Base-by-base conservation (phyloP, 306 rosid species). In the Hippophae gyantsensis region DNA sequence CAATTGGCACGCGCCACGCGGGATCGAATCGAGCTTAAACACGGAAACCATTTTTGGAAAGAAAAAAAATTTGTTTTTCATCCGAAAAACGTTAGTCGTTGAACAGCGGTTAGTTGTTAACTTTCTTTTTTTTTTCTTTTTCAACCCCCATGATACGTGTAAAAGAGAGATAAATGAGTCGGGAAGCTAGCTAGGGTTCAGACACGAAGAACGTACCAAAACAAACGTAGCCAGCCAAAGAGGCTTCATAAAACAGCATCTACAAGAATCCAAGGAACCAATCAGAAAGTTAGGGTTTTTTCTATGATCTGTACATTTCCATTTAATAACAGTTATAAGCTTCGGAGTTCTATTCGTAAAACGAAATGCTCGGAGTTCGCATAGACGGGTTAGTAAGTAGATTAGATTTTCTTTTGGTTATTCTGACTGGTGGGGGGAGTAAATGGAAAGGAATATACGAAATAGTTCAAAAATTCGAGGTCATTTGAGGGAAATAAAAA, bases 161-260 rank as follows among this genome's bases (percentile, higher is more conserved):
- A 54, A 26, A 65, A 53, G 8, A 23, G 5, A 45, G 25, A 59
- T 45, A 42, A 10, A 50, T 13, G 54, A 55, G 11, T 8, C 60
- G 59, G 67, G 66, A 51, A 67, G 14, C 10, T 13, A 47, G 43
- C 52, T 76, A 81, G 85, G 89, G 84, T 76, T 82, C 57, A 56
- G 63, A 58, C 68, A 48, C 43, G 57, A 41, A 72, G 48, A 46
- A 61, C 85, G 55, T 68, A 77, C 86, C 90, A 10, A 73, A 43
- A 63, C 53, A 72, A 74, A 68, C 25, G 75, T 57, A 72, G 76
- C 45, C 62, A 52, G 69, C 79, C 56, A 72, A 59, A 65, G 86
- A 60, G 75, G 89, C 71, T 79, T 78, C 89, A 72, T 74, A 54
- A 54, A 78, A 23, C 53, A 64, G 66, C 68, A 61, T 50, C 53